Percentiles rank a stretch among this genome's conserved stretches.
Conservation (phyloP, 768 basidiomycete species). For the Boletus pseudo-olivaceus region DNA sequence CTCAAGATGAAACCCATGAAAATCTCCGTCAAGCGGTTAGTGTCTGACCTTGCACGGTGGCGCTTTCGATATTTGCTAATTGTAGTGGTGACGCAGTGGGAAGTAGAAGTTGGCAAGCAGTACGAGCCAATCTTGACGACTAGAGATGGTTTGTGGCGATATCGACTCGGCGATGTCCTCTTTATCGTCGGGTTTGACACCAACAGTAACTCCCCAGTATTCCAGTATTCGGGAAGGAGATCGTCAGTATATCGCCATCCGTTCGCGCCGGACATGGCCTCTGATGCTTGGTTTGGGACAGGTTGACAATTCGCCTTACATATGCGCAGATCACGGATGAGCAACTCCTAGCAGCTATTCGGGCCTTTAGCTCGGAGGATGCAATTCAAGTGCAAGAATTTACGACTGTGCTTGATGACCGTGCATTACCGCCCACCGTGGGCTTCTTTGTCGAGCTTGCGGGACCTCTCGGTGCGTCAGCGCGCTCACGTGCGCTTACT, state of each 20-base stretch:
- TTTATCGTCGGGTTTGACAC: constrained; percentile 14
- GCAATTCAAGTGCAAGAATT: constrained; percentile 12
- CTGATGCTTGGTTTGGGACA: background rate
- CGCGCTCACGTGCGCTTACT: background rate
- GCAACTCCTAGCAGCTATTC: constrained; percentile 7
- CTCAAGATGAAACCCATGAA: constrained; percentile 7
- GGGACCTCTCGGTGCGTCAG: constrained; percentile 9
- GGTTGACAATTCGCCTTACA: constrained; percentile 7
- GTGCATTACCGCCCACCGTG: background rate
- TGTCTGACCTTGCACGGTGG: background rate
- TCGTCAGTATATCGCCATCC: constrained; percentile 10
- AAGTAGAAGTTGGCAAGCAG: constrained; percentile 12
- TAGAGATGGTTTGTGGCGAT: constrained; percentile 22
- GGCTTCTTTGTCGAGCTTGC: constrained; percentile 17
- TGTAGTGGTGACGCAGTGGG: constrained; percentile 7
- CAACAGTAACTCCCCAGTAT: constrained; percentile 4
- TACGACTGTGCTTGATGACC: constrained; percentile 15
- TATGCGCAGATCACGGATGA: constrained; percentile 4
- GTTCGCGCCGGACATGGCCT: too few species aligned
- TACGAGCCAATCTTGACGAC: constrained; percentile 24
- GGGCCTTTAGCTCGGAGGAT: background rate
- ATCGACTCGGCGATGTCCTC: constrained; percentile 19
- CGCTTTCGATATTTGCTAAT: background rate
- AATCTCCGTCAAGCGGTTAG: constrained; percentile 18
- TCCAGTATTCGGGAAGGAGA: constrained; percentile 14